Evolutionary conservation across 208 protist genomes (phyloP).

Genomic region (Hexamita inflata): DNA sequence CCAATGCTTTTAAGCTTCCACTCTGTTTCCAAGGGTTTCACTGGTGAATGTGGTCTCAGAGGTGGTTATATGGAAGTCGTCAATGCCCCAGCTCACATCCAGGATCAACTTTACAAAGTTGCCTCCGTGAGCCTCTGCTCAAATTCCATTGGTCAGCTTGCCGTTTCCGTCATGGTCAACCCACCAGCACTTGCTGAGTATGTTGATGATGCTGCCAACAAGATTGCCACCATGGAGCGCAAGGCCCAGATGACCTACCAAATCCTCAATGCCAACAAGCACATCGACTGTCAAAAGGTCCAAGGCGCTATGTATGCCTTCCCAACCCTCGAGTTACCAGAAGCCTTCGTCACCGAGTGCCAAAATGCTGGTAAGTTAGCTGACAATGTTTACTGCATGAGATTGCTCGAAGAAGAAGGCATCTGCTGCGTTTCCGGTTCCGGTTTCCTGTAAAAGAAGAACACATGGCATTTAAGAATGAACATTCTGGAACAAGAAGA

Average conservation of each 20-base stretch:
- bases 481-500: constrained; percentile 90
- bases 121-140: constrained; percentile 77
- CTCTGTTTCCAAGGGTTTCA: constrained; percentile 87
- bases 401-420: constrained; percentile 77
- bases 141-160: constrained; percentile 58
- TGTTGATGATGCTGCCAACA: constrained; percentile 58
- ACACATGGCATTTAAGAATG: constrained; percentile 90
- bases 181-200: no score
- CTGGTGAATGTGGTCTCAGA: constrained; percentile 72
- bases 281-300: constrained; percentile 32
- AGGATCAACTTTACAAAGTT: constrained; percentile 76
- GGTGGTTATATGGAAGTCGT: constrained; percentile 85
- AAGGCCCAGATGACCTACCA: constrained; percentile 45
- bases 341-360: constrained; percentile 56
- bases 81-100: constrained; percentile 48
- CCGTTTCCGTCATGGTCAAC: constrained; percentile 70
- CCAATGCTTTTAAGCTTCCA: constrained; percentile 83
- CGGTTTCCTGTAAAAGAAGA: constrained; percentile 58
- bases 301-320: constrained; percentile 94
- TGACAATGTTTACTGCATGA: constrained; percentile 79
- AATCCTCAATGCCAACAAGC: constrained; percentile 24
- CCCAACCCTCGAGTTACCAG: constrained; percentile 67
- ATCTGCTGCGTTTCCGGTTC: constrained; percentile 59
- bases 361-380: constrained; percentile 55
- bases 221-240: constrained; percentile 30